These are phyloP conservation scores for Candida quercuum DNA, from an alignment of 805 yeast species.

Conservation along the genomic window DNA sequence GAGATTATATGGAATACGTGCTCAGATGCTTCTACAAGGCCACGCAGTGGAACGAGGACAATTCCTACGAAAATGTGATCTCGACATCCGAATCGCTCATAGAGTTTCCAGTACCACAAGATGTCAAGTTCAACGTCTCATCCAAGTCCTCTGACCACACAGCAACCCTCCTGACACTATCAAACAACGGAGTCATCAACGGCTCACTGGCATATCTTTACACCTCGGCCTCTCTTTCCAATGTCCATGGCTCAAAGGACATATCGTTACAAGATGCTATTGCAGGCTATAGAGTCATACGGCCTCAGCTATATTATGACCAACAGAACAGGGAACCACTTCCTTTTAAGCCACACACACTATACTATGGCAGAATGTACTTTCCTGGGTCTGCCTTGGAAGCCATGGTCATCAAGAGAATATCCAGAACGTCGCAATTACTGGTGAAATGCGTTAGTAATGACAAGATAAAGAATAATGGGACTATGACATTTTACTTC, in stretches of 20 bases:
- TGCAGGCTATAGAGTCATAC: constrained; percentile 59
- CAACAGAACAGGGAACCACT: not conserved
- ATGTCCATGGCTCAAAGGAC: constrained; percentile 44
- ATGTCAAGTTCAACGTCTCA: constrained; percentile 59
- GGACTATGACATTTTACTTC: constrained; percentile 59
- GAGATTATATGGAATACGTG: constrained; percentile 80
- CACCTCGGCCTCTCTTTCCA: constrained; percentile 51
- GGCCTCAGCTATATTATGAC: constrained; percentile 29
- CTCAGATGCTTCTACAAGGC: constrained; percentile 63
- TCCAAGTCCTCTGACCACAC: constrained; percentile 65
- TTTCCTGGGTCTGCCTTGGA: constrained; percentile 85
- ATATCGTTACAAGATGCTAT: constrained; percentile 62
- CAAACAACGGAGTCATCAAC: constrained; percentile 57
- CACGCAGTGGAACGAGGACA: constrained; percentile 77
- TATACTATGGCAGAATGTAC: constrained; percentile 81
- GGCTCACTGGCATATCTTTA: constrained; percentile 84
- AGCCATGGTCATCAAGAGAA: constrained; percentile 72
- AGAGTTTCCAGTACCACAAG: constrained; percentile 69
- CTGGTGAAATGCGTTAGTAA: constrained; percentile 73
- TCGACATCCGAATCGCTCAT: constrained; percentile 65
- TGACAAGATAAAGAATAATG: constrained; percentile 45
- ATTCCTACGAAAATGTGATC: constrained; percentile 68
- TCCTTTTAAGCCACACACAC: constrained; percentile 27
- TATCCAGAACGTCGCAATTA: constrained; percentile 57
- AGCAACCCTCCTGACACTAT: constrained; percentile 67